Evolutionary conservation across 192 early-diverging fungal genomes (phyloP).

Genomic region (Geranomyces variabilis): DNA sequence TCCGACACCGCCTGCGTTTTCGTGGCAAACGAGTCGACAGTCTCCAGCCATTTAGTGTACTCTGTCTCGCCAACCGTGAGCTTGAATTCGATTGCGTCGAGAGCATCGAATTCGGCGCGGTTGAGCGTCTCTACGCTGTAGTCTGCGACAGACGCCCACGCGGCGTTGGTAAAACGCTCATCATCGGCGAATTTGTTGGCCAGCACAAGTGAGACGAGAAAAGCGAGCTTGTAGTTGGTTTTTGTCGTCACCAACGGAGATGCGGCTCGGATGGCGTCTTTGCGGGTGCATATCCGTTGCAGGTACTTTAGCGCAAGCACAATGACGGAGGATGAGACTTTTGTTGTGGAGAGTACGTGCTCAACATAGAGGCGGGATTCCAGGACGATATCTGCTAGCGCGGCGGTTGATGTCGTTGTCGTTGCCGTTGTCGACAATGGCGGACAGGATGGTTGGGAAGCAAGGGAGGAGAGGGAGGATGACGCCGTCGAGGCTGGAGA

Average conservation of each 20-base stretch:
- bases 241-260: not conserved
- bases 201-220: slow-evolving; percentile 28
- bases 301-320: slow-evolving; percentile 33
- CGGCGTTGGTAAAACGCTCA: slow-evolving; percentile 32
- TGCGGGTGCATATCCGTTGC: slow-evolving; percentile 4
- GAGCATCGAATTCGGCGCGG: slow-evolving; percentile 24
- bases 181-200: slow-evolving; percentile 36
- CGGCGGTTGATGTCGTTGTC: not conserved
- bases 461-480: slow-evolving; percentile 11
- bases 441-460: not conserved
- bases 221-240: slow-evolving; percentile 7
- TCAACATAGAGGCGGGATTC: slow-evolving; percentile 10
- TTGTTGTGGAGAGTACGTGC: slow-evolving; percentile 20
- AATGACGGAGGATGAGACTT: slow-evolving; percentile 31
- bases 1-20: not conserved
- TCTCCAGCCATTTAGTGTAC: slow-evolving; percentile 27
- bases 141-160: slow-evolving; percentile 23
- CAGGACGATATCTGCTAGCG: not conserved
- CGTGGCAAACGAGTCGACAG: slow-evolving; percentile 2
- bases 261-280: not conserved
- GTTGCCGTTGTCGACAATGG: no score
- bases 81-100: slow-evolving; percentile 21
- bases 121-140: slow-evolving; percentile 12
- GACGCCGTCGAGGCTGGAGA: not conserved
- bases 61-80: slow-evolving; percentile 21